phyloP scores from a whole-genome alignment of 2,329 filamentous ascomycete species.

The Fusarium domesticum region DNA sequence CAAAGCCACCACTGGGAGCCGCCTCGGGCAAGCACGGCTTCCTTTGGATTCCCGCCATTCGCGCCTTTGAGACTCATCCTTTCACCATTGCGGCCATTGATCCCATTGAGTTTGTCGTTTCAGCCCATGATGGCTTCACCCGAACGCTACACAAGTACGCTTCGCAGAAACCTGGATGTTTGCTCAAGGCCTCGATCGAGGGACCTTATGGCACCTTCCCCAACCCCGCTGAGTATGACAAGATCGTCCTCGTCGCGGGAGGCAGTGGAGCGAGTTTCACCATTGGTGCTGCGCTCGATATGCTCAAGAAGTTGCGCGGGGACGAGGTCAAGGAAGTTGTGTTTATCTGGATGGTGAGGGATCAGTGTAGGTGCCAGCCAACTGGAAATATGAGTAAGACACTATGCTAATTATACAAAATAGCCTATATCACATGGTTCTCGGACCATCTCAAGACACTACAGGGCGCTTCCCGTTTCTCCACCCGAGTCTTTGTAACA shows the following conservation, averaged over 20 bases:
- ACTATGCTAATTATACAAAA: slow-evolving; percentile 1
- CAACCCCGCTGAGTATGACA: slow-evolving; percentile 50
- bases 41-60: slow-evolving; percentile 59
- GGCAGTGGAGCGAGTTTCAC: slow-evolving; percentile 60
- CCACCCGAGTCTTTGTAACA: slow-evolving; percentile 37
- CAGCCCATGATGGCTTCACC: slow-evolving; percentile 59
- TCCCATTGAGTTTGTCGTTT: slow-evolving; percentile 57
- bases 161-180: slow-evolving; percentile 44
- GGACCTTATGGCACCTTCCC: slow-evolving; percentile 58
- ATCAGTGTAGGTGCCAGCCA: slow-evolving; percentile 32
- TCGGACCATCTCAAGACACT: slow-evolving; percentile 35
- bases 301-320: slow-evolving; percentile 30
- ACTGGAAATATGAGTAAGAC: fast-evolving
- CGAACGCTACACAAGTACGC: slow-evolving; percentile 53
- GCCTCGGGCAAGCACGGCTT: slow-evolving; percentile 60
- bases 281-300: slow-evolving; percentile 38
- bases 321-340: slow-evolving; percentile 29
- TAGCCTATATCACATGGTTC: slow-evolving; percentile 40
- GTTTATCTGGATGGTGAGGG: slow-evolving; percentile 42
- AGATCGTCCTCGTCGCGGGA: slow-evolving; percentile 57
- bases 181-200: slow-evolving; percentile 52
- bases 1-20: slow-evolving; percentile 46
- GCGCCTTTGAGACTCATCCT: slow-evolving; percentile 58
- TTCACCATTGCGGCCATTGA: slow-evolving; percentile 57
- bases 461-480: slow-evolving; percentile 29